A percentile compares a stretch with the other conserved stretches of the same genome.
These are phyloP conservation scores for Leccinum incarnatum DNA, from an alignment of 768 basidiomycete species.

Conservation along the genomic window DNA sequence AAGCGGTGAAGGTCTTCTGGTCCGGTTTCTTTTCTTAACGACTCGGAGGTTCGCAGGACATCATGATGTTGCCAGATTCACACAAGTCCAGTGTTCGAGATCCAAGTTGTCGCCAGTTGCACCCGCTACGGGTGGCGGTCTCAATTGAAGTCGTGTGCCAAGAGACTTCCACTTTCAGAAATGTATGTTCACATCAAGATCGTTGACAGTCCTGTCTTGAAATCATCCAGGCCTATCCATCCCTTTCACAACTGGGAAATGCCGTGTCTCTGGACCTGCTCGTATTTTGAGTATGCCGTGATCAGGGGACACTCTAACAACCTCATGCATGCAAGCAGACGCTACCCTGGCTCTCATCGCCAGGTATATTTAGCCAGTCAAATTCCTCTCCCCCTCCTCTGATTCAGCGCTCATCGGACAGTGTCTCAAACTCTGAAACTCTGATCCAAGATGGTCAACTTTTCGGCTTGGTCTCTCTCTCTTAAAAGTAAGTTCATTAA, in stretches of 20 bases:
- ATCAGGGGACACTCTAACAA: neutral
- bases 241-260: neutral
- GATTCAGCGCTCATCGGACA: neutral
- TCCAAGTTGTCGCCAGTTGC: no score
- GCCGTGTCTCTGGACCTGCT: neutral
- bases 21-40: neutral
- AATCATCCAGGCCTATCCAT: neutral
- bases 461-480: slow-evolving; percentile 9
- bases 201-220: neutral
- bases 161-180: neutral
- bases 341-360: neutral
- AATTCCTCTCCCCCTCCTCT: no score
- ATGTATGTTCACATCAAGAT: neutral
- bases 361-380: slow-evolving; percentile 1
- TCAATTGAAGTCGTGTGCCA: neutral
- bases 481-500: slow-evolving; percentile 14
- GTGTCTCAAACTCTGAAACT: neutral
- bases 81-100: neutral
- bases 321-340: neutral
- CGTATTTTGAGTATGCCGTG: slow-evolving; percentile 5
- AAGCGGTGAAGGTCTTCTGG: neutral
- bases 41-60: neutral
- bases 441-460: neutral
- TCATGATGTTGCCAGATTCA: neutral
- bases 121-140: neutral